Conservation (phyloP, 2,329 filamentous ascomycete genomes). For the Corniculantispora saksenae region DNA sequence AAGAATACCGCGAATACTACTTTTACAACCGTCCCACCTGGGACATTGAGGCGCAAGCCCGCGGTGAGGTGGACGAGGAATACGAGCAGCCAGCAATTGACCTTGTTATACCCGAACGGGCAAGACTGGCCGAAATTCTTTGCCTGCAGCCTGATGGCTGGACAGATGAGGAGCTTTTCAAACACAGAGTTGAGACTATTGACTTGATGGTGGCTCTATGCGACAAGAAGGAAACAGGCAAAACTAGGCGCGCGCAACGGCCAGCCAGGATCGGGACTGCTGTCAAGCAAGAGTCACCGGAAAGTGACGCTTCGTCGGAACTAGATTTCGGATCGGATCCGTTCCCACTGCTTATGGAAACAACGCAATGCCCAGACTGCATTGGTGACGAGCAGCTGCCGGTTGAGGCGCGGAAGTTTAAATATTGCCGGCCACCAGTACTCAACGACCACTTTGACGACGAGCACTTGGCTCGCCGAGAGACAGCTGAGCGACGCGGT, state of each 20-base stretch:
- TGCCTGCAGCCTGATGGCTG: conserved; percentile 22
- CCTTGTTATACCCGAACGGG: conserved; percentile 23
- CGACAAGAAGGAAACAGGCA: conserved; percentile 27
- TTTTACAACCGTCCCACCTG: conserved; percentile 23
- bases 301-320: no score
- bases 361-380: conserved; percentile 24
- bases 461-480: conserved; percentile 23
- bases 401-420: conserved; percentile 19
- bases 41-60: conserved; percentile 31
- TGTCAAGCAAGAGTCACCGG: no score
- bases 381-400: conserved; percentile 24
- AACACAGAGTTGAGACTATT: conserved; percentile 22
- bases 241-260: conserved; percentile 5
- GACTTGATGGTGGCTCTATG: conserved; percentile 26
- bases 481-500: conserved; percentile 20
- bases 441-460: conserved; percentile 28
- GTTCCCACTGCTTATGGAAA: conserved; percentile 25
- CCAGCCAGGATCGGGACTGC: no score
- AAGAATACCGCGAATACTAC: conserved; percentile 27
- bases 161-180: conserved; percentile 21
- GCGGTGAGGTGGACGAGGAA: conserved; percentile 25
- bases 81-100: conserved; percentile 25
- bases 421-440: background rate
- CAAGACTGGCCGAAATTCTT: conserved; percentile 24
- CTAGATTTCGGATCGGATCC: no score